Evolutionary conservation across 352 stramenopile species (phyloP).

Genomic region (Globisporangium echinulatum): DNA sequence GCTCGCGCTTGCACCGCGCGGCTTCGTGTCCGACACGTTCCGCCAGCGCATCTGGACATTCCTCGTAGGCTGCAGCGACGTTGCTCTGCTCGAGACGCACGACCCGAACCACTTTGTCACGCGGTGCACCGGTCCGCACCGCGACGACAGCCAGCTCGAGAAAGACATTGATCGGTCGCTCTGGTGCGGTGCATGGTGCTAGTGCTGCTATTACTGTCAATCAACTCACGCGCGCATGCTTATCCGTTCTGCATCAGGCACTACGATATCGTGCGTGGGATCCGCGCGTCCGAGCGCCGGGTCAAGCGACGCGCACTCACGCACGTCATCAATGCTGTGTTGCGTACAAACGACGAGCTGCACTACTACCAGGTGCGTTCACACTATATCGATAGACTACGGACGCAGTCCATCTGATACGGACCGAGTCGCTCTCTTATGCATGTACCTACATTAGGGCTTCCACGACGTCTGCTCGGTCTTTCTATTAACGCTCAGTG

Average conservation of each 20-base stretch:
- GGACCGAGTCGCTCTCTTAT: conserved; percentile 6
- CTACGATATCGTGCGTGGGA: conserved; percentile 54
- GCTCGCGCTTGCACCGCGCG: conserved; percentile 46
- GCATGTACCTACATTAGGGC: conserved; percentile 24
- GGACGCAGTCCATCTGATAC: too few species aligned
- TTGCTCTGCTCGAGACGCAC: conserved; percentile 10
- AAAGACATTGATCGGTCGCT: conserved; percentile 86
- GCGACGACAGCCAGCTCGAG: conserved; percentile 64
- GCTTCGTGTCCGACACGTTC: conserved; percentile 54
- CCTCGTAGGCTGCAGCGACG: conserved; percentile 26
- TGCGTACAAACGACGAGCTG: conserved; percentile 39
- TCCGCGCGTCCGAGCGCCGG: conserved; percentile 60
- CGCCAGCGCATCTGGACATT: conserved; percentile 57
- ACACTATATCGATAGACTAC: too few species aligned
- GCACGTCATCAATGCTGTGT: conserved; percentile 48
- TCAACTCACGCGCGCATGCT: background rate
- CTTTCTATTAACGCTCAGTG: conserved; percentile 72
- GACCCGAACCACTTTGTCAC: conserved; percentile 13
- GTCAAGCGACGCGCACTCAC: conserved; percentile 54
- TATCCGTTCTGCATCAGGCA: conserved; percentile 26
- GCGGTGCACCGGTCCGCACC: conserved; percentile 19
- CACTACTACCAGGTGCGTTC: conserved; percentile 70
- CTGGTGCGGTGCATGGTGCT: conserved; percentile 20
- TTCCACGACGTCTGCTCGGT: conserved; percentile 92
- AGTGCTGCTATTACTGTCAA: background rate